Conservation (phyloP, 306 rosid species). For the Quillaja saponaria region DNA sequence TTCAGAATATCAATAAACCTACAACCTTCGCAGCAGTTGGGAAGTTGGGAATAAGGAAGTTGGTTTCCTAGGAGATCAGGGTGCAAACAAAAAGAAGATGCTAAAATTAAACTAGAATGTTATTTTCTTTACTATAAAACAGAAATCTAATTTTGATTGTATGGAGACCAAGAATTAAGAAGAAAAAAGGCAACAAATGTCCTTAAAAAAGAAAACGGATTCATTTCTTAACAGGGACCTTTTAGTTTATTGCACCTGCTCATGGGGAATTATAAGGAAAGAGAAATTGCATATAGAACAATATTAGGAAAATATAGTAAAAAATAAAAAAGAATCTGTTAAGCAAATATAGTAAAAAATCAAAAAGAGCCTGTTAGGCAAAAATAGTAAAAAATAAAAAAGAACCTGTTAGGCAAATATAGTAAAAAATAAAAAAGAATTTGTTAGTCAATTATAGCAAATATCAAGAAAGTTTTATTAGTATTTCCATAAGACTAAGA, state of each 20-base stretch:
- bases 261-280: neutral
- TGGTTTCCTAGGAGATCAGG: conserved; percentile 21
- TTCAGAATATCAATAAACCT: conserved; percentile 21
- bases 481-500: too few relatives aligned
- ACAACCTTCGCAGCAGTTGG: conserved; percentile 36
- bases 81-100: conserved; percentile 18
- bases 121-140: conserved; percentile 14
- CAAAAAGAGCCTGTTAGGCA: too few relatives aligned
- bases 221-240: conserved; percentile 6
- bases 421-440: too few relatives aligned
- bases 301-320: conserved; percentile 20
- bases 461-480: too few relatives aligned
- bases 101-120: conserved; percentile 31
- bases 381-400: too few relatives aligned
- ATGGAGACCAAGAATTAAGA: neutral
- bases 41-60: conserved; percentile 30
- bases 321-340: neutral
- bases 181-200: conserved; percentile 25
- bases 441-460: too few relatives aligned
- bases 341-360: too few relatives aligned
- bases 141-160: conserved; percentile 10
- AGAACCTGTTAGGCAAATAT: too few relatives aligned
- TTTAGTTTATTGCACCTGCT: neutral
- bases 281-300: conserved; percentile 7
- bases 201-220: conserved; percentile 9